A percentile compares a stretch with the other conserved stretches of the same genome.
phyloP scores from a whole-genome alignment of 768 basidiomycete species.

The Boletus vinaceobasis region DNA sequence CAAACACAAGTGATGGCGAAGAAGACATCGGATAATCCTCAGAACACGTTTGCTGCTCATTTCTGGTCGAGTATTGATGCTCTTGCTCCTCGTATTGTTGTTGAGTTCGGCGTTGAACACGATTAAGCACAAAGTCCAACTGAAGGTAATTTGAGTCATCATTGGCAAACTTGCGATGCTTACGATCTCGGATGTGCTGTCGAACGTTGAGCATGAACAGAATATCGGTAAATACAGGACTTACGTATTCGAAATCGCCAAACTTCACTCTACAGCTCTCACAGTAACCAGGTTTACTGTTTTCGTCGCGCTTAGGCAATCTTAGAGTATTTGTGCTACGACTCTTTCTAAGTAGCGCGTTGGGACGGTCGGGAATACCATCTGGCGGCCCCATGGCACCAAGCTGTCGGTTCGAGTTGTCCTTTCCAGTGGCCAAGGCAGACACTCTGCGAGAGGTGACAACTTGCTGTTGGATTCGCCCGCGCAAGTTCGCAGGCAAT shows the following conservation, averaged over 20 bases:
- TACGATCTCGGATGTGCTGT: slow-evolving; percentile 71
- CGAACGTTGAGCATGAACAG: slow-evolving; percentile 1
- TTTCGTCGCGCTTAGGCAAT: slow-evolving; percentile 78
- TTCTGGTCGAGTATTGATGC: slow-evolving; percentile 2
- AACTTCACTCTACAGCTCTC: slow-evolving; percentile 94
- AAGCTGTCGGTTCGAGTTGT: slow-evolving; percentile 25
- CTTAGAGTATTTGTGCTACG: slow-evolving; percentile 76
- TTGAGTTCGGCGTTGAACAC: slow-evolving; percentile 49
- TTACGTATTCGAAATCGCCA: slow-evolving; percentile 77
- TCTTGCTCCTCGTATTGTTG: slow-evolving; percentile 28
- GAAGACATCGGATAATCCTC: slow-evolving; percentile 24
- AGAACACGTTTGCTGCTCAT: slow-evolving; percentile 11
- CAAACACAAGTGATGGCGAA: slow-evolving; percentile 11
- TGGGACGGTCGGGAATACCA: slow-evolving; percentile 50
- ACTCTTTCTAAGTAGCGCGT: slow-evolving; percentile 60
- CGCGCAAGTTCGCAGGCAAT: slow-evolving; percentile 52
- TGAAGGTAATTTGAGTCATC: slow-evolving; percentile 74
- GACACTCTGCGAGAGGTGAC: slow-evolving; percentile 59
- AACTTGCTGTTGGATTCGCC: slow-evolving; percentile 61
- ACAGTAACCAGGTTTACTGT: slow-evolving; percentile 92
- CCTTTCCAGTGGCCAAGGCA: slow-evolving; percentile 24
- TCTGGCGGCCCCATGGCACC: slow-evolving; percentile 67
- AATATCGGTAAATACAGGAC: slow-evolving; percentile 7
- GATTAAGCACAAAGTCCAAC: slow-evolving; percentile 70
- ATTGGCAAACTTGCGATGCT: slow-evolving; percentile 78